phyloP scores from a whole-genome alignment of 2,329 filamentous ascomycete species.

The Orbilia javanica region DNA sequence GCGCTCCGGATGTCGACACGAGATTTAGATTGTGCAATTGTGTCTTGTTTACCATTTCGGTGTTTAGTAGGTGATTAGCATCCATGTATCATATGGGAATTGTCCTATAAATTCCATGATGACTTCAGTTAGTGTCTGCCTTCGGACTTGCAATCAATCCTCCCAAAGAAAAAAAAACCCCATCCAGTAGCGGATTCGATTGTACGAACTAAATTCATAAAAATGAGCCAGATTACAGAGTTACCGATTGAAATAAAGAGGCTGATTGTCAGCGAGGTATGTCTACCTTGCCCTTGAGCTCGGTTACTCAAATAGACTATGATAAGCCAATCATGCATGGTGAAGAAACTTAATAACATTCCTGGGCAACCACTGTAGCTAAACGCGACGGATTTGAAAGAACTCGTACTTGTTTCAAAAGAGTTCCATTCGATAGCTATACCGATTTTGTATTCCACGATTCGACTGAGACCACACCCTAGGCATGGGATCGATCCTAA shows the following conservation, averaged over 20 bases:
- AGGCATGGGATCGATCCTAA: constrained; percentile 4
- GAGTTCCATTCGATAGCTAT: constrained; percentile 3
- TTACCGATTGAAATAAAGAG: constrained; percentile 36
- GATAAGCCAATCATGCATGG: no score
- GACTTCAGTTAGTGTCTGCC: neutral
- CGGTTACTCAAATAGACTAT: no score
- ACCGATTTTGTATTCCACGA: constrained; percentile 36
- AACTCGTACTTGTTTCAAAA: constrained; percentile 30
- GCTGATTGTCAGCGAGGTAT: constrained; percentile 13
- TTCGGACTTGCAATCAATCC: neutral
- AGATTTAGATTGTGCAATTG: neutral
- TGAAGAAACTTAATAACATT: neutral
- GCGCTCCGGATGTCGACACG: neutral
- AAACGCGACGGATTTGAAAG: constrained; percentile 9
- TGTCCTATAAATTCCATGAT: neutral
- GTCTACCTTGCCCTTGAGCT: no score
- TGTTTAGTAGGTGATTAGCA: neutral
- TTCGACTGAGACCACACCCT: constrained; percentile 14
- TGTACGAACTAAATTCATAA: neutral
- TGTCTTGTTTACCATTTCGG: no score
- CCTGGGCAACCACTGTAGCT: no score
- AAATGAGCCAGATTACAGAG: constrained; percentile 8
- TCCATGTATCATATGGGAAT: no score
- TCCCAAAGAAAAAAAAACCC: no score
- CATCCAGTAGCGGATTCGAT: no score